phyloP scores from a whole-genome alignment of 768 basidiomycete species.

The Tulasnella sp. region DNA sequence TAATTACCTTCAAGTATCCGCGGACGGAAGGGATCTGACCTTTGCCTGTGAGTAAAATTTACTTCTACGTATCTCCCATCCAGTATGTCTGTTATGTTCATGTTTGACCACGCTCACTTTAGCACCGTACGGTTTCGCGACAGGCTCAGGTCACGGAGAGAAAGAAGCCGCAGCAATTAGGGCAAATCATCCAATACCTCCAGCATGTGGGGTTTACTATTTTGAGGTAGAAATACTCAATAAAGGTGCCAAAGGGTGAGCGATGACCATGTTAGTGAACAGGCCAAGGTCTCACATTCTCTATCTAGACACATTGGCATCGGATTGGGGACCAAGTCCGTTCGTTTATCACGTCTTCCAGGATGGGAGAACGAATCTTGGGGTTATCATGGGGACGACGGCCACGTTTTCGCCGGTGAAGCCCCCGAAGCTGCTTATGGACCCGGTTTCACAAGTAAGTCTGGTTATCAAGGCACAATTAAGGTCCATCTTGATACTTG shows the following conservation, averaged over 20 bases:
- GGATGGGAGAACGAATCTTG: conserved; percentile 79
- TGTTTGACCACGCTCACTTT: conserved; percentile 11
- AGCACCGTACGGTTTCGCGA: conserved; percentile 16
- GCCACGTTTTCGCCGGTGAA: conserved; percentile 54
- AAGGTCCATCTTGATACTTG: neutral
- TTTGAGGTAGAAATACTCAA: conserved; percentile 80
- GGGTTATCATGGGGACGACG: conserved; percentile 91
- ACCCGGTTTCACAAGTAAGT: conserved; percentile 66
- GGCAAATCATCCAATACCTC: conserved; percentile 63
- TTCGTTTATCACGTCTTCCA: conserved; percentile 61
- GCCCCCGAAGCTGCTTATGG: conserved; percentile 56
- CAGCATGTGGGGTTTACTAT: conserved; percentile 85
- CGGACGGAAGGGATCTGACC: conserved; percentile 60
- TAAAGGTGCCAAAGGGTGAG: conserved; percentile 70
- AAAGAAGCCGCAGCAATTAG: conserved; percentile 80
- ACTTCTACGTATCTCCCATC: conserved; percentile 2
- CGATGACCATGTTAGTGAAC: too few relatives aligned
- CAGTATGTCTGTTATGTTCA: conserved; percentile 4
- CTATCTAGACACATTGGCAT: conserved; percentile 57
- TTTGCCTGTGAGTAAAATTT: conserved; percentile 35
- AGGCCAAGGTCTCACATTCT: neutral
- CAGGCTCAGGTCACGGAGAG: conserved; percentile 45
- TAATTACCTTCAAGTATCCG: conserved; percentile 43
- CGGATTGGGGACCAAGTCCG: conserved; percentile 56
- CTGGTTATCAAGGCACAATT: neutral